Evolutionary conservation across 2,329 filamentous ascomycete species (phyloP), one percentile per base, ranked within the genome.

Genomic region (Botrytis aclada): DNA sequence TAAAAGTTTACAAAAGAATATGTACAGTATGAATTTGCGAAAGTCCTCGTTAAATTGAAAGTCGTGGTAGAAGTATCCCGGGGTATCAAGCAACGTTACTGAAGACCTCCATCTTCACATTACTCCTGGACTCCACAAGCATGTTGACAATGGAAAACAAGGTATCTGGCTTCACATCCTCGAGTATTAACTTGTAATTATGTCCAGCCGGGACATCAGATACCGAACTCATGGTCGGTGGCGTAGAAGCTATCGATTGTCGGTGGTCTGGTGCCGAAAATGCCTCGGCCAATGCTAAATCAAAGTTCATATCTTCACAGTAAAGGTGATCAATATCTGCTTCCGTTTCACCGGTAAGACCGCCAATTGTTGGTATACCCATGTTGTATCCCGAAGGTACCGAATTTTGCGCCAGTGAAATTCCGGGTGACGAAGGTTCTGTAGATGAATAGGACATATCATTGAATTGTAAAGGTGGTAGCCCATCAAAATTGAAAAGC

Each of bases 101-200:
- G n/a, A 69, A 69, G 37, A 69, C 65, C 37, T 69, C 65, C 65
- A 69, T 69, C 65, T 69, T 69, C 47, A 69, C 65, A 56, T 69
- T 58, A 56, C 65, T 69, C 65, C 47, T 69, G n/a, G 65, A 69
- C n/a, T 69, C 65, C 47, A 69, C 47, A 69, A 69, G 65, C 65
- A 69, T 69, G 37, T 69, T 69, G 5, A 69, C 65, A 16, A 69
- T 69, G 34, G 65, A 69, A 37, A 69, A 69, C 47, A 69, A 56
- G 1, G 65, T 69, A 32, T 69, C 65, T 22, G 65, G 65, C 47
- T 56, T 69, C 47, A 69, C 65, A 56, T 69, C 65, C 37, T 69
- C 65, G 39, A 69, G 65, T 69, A 69, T 69, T 37, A 69, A 25
- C 47, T 69, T 69, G 37, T 69, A 69, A 20, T 69, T 56, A 43